Evolutionary conservation across 2,329 filamentous ascomycete species (phyloP).

Genomic region (Thielaviopsis populi): DNA sequence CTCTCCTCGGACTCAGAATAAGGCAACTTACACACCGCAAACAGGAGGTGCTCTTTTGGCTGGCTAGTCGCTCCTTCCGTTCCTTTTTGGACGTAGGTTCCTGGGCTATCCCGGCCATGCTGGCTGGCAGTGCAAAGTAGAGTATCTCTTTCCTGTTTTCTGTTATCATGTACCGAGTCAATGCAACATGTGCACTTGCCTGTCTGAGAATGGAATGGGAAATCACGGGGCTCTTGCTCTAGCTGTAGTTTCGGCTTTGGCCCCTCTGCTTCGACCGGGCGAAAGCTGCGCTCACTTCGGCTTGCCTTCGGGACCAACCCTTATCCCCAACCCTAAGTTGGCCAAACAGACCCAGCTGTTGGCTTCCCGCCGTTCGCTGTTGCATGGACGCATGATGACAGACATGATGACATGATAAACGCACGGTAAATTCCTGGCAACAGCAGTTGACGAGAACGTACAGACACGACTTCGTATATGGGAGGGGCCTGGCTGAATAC

Average conservation of each 20-base stretch:
- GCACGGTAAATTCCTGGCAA: background rate
- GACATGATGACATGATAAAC: background rate
- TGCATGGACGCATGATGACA: no score
- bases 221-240: no score
- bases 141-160: background rate
- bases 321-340: background rate
- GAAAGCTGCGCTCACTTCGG: no score
- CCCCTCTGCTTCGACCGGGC: no score
- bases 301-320: no score
- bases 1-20: background rate
- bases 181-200: background rate
- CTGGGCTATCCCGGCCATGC: background rate
- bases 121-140: background rate
- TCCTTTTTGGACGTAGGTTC: background rate
- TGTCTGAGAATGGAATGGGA: no score
- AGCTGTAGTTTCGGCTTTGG: no score
- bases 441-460: background rate
- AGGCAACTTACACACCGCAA: conserved; percentile 4
- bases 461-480: background rate
- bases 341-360: no score
- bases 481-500: background rate
- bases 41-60: background rate
- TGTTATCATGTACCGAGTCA: background rate
- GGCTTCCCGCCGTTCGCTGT: background rate
- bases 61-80: background rate